Conservation (phyloP, 208 protist species). For the Crithidia fasciculata region DNA sequence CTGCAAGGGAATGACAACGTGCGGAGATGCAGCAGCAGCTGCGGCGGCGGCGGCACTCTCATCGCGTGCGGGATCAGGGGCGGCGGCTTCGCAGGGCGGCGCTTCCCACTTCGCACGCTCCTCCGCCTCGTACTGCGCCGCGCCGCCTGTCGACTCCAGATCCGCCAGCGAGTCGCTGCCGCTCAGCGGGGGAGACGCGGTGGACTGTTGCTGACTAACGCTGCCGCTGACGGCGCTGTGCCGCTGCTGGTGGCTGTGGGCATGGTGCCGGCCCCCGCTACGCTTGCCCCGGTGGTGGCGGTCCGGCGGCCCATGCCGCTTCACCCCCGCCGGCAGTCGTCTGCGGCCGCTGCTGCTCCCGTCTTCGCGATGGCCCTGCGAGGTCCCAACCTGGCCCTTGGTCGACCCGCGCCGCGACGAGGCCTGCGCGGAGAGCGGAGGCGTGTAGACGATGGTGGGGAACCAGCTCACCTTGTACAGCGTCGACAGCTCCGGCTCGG, state of each 20-base stretch:
- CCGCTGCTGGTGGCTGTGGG: slow-evolving; percentile 8
- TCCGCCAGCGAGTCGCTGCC: slow-evolving; percentile 17
- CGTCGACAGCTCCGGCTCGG: slow-evolving; percentile 80
- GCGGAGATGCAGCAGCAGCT: neutral
- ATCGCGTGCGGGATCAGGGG: neutral
- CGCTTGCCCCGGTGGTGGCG: neutral
- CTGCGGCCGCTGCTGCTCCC: neutral
- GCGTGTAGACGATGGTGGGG: slow-evolving; percentile 85
- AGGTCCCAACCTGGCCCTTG: neutral
- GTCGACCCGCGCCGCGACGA: too few relatives aligned
- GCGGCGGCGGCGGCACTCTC: neutral
- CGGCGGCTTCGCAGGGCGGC: neutral
- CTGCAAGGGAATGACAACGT: neutral
- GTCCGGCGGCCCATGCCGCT: neutral
- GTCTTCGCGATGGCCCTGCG: neutral
- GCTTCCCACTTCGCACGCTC: slow-evolving; percentile 8
- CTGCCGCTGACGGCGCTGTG: neutral
- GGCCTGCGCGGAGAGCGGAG: slow-evolving; percentile 23
- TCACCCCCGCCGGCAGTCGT: neutral
- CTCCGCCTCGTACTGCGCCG: slow-evolving; percentile 3
- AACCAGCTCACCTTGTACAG: slow-evolving; percentile 84
- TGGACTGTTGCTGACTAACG: slow-evolving; percentile 1
- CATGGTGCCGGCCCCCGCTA: slow-evolving; percentile 6
- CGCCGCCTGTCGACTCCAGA: neutral
- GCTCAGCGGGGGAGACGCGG: slow-evolving; percentile 6